phyloP scores from a whole-genome alignment of 805 yeast species.

The Cyberlindnera maritima region DNA sequence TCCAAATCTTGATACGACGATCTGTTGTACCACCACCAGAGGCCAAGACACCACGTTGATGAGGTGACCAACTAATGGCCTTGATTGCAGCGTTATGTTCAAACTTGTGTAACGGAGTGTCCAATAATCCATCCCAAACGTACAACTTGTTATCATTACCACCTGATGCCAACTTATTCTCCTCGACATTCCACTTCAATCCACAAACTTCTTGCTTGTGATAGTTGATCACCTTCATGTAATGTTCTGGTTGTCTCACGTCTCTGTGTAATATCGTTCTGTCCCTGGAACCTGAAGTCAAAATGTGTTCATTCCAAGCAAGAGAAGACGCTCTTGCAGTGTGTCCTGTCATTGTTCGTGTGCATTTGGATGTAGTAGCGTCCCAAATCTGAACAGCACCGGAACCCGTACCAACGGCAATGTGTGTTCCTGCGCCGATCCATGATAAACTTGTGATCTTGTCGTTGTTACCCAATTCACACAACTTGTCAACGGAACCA shows the following conservation, averaged over 20 bases:
- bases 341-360: slow-evolving; percentile 93
- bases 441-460: slow-evolving; percentile 81
- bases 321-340: slow-evolving; percentile 78
- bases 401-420: slow-evolving; percentile 85
- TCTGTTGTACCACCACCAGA: slow-evolving; percentile 98
- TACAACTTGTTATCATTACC: slow-evolving; percentile 87
- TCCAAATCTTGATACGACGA: slow-evolving; percentile 88
- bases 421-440: slow-evolving; percentile 92
- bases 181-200: slow-evolving; percentile 87
- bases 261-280: slow-evolving; percentile 83
- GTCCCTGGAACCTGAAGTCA: slow-evolving; percentile 87
- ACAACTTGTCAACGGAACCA: slow-evolving; percentile 77
- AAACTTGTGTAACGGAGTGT: slow-evolving; percentile 67
- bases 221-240: slow-evolving; percentile 60
- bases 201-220: slow-evolving; percentile 98
- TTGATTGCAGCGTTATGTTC: slow-evolving; percentile 96
- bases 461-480: slow-evolving; percentile 69
- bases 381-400: slow-evolving; percentile 97
- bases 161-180: slow-evolving; percentile 90
- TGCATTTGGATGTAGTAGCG: slow-evolving; percentile 74
- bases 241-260: slow-evolving; percentile 84
- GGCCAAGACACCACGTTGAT: slow-evolving; percentile 88
- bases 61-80: slow-evolving; percentile 97
- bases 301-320: slow-evolving; percentile 91
- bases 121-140: slow-evolving; percentile 80